These are phyloP conservation scores for Raffaelea ambrosiae DNA, from an alignment of 2,329 filamentous ascomycete genomes.

Conservation along the genomic window DNA sequence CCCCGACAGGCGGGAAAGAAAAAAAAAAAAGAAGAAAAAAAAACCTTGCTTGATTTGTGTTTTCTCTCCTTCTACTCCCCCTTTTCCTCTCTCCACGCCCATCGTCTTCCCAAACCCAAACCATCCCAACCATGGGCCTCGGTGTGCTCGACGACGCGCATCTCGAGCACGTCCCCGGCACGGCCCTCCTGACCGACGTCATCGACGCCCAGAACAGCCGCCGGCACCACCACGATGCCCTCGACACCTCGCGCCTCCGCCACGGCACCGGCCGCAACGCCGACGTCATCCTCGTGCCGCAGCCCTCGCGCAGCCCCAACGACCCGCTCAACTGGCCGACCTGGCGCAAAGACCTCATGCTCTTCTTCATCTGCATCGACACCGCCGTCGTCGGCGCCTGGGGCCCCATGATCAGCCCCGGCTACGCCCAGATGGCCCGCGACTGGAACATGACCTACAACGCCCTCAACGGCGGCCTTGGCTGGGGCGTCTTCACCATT, in stretches of 20 bases:
- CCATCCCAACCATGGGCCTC: slow-evolving; percentile 16
- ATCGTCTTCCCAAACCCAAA: no score
- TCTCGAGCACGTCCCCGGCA: slow-evolving; percentile 20
- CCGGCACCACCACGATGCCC: slow-evolving; percentile 13
- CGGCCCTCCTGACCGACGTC: slow-evolving; percentile 17
- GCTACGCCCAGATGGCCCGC: slow-evolving; percentile 22
- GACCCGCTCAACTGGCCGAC: slow-evolving; percentile 21
- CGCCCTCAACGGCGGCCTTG: slow-evolving; percentile 22
- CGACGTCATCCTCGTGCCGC: slow-evolving; percentile 31
- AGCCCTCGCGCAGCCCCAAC: slow-evolving; percentile 24
- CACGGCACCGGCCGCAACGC: slow-evolving; percentile 14
- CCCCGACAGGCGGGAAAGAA: no score
- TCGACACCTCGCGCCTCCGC: slow-evolving; percentile 23
- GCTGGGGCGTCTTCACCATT: slow-evolving; percentile 51
- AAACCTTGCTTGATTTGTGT: no score
- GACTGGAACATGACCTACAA: slow-evolving; percentile 20
- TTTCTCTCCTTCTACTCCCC: no score
- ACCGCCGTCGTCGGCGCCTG: slow-evolving; percentile 22
- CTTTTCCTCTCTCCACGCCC: no score
- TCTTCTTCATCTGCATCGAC: slow-evolving; percentile 27
- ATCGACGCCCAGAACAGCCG: slow-evolving; percentile 21
- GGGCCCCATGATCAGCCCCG: slow-evolving; percentile 21
- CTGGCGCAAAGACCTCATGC: slow-evolving; percentile 29
- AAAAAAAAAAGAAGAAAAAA: no score
- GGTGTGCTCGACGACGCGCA: slow-evolving; percentile 20